phyloP scores from a whole-genome alignment of 148 eudicot genomes.

The Arbutus unedo region DNA sequence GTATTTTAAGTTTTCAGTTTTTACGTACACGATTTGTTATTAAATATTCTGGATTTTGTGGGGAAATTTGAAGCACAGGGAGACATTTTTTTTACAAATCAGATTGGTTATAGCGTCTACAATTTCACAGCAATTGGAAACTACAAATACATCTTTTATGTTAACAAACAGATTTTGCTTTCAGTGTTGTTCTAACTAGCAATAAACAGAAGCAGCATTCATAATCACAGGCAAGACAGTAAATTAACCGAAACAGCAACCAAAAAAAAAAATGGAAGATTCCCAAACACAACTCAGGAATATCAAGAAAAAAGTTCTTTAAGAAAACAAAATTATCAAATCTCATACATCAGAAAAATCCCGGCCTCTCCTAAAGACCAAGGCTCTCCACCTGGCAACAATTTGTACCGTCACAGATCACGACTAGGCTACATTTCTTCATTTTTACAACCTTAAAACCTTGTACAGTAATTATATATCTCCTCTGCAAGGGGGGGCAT shows the following conservation, averaged over 20 bases:
- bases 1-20: not conserved
- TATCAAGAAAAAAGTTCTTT: not conserved
- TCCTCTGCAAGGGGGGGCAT: not conserved
- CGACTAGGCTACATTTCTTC: not conserved
- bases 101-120: not conserved
- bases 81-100: not conserved
- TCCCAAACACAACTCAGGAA: not conserved
- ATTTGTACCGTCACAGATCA: constrained; percentile 25
- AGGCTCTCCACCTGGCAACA: constrained; percentile 4
- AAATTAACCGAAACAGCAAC: not conserved
- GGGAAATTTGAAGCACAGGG: not conserved
- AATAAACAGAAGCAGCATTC: not conserved
- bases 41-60: not conserved
- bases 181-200: not conserved
- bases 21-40: not conserved
- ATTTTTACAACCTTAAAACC: constrained; percentile 19
- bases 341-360: not conserved
- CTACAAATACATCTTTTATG: not conserved
- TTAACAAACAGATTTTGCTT: not conserved
- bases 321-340: not conserved
- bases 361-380: constrained; percentile 6
- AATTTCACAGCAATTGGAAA: not conserved
- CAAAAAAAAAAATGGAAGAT: constrained; percentile 12
- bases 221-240: not conserved
- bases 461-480: constrained; percentile 1